phyloP scores from a whole-genome alignment of 495 filamentous ascomycete species.

The Cryomyces antarcticus region DNA sequence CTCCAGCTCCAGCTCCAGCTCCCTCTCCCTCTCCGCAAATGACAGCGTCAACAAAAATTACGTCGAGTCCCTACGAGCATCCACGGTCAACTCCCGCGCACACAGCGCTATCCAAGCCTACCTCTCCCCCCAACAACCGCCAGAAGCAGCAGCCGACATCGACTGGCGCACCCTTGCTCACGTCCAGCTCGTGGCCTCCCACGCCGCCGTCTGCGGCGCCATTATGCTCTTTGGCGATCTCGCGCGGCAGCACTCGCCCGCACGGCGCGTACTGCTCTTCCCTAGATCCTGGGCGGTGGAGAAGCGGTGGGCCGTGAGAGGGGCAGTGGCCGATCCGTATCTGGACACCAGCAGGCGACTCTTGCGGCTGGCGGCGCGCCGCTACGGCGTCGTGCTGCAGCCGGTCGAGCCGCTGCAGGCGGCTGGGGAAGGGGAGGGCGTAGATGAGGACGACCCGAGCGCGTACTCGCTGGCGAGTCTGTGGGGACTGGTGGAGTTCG shows the following conservation, averaged over 20 bases:
- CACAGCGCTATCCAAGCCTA: not conserved
- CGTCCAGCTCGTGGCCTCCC: slow-evolving; percentile 21
- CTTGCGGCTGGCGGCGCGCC: slow-evolving; percentile 21
- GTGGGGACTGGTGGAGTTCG: slow-evolving; percentile 22
- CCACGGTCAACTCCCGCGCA: no score
- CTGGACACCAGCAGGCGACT: slow-evolving; percentile 21
- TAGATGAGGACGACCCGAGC: not conserved
- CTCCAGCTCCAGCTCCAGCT: no score
- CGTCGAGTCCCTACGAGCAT: no score
- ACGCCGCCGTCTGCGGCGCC: slow-evolving; percentile 24
- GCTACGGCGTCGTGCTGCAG: slow-evolving; percentile 22
- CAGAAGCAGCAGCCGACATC: slow-evolving; percentile 5
- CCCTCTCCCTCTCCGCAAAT: no score
- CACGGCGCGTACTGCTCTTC: slow-evolving; percentile 24
- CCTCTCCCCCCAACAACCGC: not conserved
- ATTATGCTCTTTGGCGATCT: slow-evolving; percentile 27
- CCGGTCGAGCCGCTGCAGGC: slow-evolving; percentile 18
- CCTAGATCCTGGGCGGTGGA: slow-evolving; percentile 21
- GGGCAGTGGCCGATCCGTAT: slow-evolving; percentile 10
- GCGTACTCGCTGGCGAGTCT: slow-evolving; percentile 19
- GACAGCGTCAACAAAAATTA: no score
- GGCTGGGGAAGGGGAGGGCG: slow-evolving; percentile 9
- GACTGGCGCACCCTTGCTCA: slow-evolving; percentile 24
- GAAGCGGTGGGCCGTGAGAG: slow-evolving; percentile 3
- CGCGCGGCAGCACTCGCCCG: slow-evolving; percentile 21